Conservation (phyloP, 2,329 filamentous ascomycete genomes). For the Leptodontidium sp. region DNA sequence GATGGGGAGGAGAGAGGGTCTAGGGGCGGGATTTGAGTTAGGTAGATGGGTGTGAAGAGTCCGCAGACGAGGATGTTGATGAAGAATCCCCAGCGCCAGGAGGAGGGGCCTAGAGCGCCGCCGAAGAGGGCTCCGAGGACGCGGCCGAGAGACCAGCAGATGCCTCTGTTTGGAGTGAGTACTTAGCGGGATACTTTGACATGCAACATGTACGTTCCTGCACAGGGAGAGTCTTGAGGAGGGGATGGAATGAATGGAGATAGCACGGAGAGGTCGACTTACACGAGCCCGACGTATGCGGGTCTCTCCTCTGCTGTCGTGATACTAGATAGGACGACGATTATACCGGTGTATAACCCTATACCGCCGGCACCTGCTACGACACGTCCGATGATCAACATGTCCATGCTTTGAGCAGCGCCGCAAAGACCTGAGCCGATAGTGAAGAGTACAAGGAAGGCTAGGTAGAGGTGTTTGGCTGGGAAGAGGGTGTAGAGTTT, state of each 20-base stretch:
- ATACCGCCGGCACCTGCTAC: conserved; percentile 1
- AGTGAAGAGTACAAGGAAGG: neutral
- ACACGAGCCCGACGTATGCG: neutral
- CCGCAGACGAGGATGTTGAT: neutral
- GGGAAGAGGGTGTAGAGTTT: conserved; percentile 8
- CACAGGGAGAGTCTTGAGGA: neutral
- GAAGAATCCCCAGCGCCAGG: conserved; percentile 5
- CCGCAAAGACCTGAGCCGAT: neutral
- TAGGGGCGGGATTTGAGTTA: neutral
- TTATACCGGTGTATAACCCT: neutral
- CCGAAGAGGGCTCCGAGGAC: conserved; percentile 1
- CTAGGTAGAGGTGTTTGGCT: neutral
- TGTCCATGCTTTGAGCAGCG: neutral
- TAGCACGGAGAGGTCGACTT: neutral
- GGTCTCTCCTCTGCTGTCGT: neutral
- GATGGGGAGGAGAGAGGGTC: neutral
- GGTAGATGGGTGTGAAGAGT: conserved; percentile 5
- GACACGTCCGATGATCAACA: conserved; percentile 4
- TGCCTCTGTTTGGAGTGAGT: neutral
- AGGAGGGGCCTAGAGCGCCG: neutral
- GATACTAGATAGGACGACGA: neutral
- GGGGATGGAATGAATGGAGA: neutral
- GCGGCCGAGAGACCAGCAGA: conserved; percentile 9
- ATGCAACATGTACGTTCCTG: neutral
- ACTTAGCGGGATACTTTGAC: neutral